A percentile compares a stretch with the other conserved stretches of the same genome.
Evolutionary conservation across 768 basidiomycete species (phyloP).

Genomic region (Suillus fuscotomentosus): DNA sequence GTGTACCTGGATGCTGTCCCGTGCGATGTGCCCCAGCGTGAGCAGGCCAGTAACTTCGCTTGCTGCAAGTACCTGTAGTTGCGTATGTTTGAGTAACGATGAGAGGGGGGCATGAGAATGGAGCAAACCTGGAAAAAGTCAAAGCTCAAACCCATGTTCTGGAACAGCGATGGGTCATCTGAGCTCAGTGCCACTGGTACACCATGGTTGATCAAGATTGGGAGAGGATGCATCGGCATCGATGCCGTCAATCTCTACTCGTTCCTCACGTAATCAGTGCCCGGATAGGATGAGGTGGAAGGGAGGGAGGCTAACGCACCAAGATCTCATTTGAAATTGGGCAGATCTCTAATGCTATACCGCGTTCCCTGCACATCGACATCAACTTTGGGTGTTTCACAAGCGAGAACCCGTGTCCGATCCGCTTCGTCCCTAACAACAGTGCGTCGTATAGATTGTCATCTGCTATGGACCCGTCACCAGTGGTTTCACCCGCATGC

Average conservation of each 20-base stretch:
- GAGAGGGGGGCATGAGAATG: not conserved
- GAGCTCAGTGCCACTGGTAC: constrained; percentile 69
- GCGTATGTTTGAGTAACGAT: not conserved
- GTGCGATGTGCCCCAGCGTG: constrained; percentile 60
- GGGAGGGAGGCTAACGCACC: constrained; percentile 34
- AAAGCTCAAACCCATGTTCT: constrained; percentile 74
- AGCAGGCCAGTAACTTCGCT: constrained; percentile 66
- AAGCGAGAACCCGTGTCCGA: constrained; percentile 82
- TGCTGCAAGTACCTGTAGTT: constrained; percentile 56
- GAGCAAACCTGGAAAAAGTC: constrained; percentile 70
- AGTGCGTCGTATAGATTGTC: constrained; percentile 78
- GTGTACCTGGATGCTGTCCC: constrained; percentile 61
- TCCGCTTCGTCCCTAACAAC: constrained; percentile 73
- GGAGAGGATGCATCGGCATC: constrained; percentile 78
- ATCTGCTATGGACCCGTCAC: constrained; percentile 71
- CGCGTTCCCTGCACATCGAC: constrained; percentile 58
- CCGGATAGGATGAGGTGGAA: not conserved
- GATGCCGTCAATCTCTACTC: constrained; percentile 68
- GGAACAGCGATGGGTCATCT: constrained; percentile 77
- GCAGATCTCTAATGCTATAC: constrained; percentile 72
- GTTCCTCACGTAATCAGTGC: not conserved
- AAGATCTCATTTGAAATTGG: constrained; percentile 82
- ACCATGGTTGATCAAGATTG: constrained; percentile 68
- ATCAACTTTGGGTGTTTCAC: constrained; percentile 75
- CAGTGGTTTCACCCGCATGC: constrained; percentile 79